A percentile compares a stretch with the other conserved stretches of the same genome.
These are phyloP conservation scores for Eremothecium cymbalariae DNA, from an alignment of 1,139 yeast species.

Conservation along the genomic window DNA sequence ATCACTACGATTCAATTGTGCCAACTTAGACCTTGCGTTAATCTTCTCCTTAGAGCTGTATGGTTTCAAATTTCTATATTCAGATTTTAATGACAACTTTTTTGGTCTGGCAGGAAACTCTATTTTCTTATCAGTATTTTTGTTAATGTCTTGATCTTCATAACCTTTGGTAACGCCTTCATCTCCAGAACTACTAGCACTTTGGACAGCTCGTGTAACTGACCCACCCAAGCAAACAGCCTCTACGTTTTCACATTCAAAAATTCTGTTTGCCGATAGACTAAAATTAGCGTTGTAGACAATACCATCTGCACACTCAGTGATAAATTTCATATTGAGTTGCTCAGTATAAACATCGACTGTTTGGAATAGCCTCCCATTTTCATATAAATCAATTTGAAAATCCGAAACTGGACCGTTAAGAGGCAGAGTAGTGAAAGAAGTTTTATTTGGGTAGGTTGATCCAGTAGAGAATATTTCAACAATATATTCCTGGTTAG, in stretches of 20 bases:
- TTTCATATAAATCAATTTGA: conserved; percentile 45
- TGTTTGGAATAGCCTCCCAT: conserved; percentile 42
- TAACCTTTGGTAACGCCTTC: conserved; percentile 10
- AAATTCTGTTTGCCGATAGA: conserved; percentile 44
- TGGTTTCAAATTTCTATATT: conserved; percentile 40
- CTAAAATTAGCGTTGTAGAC: conserved; percentile 40
- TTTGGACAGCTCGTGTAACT: too few relatives aligned
- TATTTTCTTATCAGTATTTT: conserved; percentile 3
- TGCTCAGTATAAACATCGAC: conserved; percentile 27
- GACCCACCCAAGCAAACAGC: too few relatives aligned
- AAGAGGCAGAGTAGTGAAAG: conserved; percentile 11
- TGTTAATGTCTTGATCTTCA: conserved; percentile 9
- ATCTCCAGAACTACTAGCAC: conserved; percentile 13
- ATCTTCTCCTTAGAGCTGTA: conserved; percentile 38
- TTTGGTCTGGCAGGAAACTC: conserved; percentile 15
- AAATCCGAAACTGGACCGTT: conserved; percentile 13
- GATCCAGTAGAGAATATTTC: conserved; percentile 41
- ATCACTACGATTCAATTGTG: conserved; percentile 36
- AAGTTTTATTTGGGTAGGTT: conserved; percentile 21
- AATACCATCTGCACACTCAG: conserved; percentile 40
- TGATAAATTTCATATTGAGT: conserved; percentile 33
- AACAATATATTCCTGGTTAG: conserved; percentile 29
- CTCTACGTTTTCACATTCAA: conserved; percentile 38
- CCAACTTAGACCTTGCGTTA: conserved; percentile 23
- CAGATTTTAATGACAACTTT: conserved; percentile 20